phyloP scores from a whole-genome alignment of 73 alveolate genomes.

The Tetrahymena malaccensis region DNA sequence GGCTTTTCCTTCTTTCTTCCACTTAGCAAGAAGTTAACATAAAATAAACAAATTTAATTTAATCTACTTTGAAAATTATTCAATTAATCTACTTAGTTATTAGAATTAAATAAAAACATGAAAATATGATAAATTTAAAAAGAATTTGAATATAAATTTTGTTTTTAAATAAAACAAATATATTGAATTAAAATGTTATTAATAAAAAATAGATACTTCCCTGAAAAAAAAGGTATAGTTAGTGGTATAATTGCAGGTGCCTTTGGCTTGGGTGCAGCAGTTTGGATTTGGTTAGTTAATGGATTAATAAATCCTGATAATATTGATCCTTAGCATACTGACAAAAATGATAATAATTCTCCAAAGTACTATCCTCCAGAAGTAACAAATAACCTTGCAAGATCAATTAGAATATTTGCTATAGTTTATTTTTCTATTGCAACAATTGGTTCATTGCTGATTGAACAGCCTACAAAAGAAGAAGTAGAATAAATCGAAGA shows the following conservation, averaged over 20 bases:
- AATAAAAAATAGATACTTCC: conserved; percentile 38
- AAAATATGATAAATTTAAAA: no score
- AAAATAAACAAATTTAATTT: no score
- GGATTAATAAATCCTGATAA: conserved; percentile 45
- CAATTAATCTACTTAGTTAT: no score
- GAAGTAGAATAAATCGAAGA: conserved; percentile 36
- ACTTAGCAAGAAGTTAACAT: no score
- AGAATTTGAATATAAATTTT: no score
- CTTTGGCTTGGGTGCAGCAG: conserved; percentile 56
- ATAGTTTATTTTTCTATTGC: conserved; percentile 34
- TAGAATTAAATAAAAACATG: no score
- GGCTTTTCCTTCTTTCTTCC: no score
- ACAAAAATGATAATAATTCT: background rate
- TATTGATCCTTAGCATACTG: background rate
- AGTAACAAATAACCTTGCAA: conserved; percentile 5
- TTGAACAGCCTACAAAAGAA: conserved; percentile 19
- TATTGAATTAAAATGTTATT: background rate
- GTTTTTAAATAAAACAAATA: background rate
- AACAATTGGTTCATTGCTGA: background rate
- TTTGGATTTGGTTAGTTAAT: conserved; percentile 53
- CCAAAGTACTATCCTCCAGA: conserved; percentile 8
- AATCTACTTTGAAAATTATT: no score
- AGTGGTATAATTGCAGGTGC: conserved; percentile 64
- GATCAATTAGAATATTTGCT: conserved; percentile 5
- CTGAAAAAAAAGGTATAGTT: conserved; percentile 50